Base-by-base conservation (phyloP, 2,329 filamentous ascomycete species). In the Phialophora verrucosa region DNA sequence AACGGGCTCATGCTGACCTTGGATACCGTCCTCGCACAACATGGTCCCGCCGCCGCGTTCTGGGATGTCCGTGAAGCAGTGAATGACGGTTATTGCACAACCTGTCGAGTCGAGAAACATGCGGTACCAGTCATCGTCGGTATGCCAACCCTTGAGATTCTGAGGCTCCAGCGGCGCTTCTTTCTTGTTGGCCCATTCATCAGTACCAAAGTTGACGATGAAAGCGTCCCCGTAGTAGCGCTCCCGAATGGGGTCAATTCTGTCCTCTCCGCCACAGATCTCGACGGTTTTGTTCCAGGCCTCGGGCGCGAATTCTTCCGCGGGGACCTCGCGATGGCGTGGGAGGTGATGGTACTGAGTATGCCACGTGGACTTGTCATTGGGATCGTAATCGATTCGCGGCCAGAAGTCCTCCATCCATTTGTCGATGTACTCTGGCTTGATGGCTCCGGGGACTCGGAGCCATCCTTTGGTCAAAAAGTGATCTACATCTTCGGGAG, bases 91-190 rank as follows among this genome's bases (percentile, higher is more conserved):
- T 14, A 59, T 59, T 17, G 56, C 56, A 59, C 38, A 44, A 10
- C 56, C 56, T 0, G 56, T 59, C 56, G 56, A 59, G 35, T 59
- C 56, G 23, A 59, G 56, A 59, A 59, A 59, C 56, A 59, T 44
- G 56, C 56, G 56, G 23, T 59, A 59, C 56, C 56, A 59, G 23
- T 59, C 56, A 59, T 59, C 56, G 23, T 59, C 56, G 7, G 38
- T 59, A 59, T 59, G 56, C 56, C 56, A 59, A 6, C 56, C 56
- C 32, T 59, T 59, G 14, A 59, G n/a, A 44, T 59, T 14, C 12
- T 59, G 31, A 44, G 56, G 56, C 31, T 47, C n/a, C 32, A 59
- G 23, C 32, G 31, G 31, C 11, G 32, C 44, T 47, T 59, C 49
- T 25, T 53, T 59, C 56, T 44, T 59, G 32, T 17, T 25, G 4